These are phyloP conservation scores for Exophiala sp. DNA, from an alignment of 2,329 filamentous ascomycete genomes.

Conservation along the genomic window DNA sequence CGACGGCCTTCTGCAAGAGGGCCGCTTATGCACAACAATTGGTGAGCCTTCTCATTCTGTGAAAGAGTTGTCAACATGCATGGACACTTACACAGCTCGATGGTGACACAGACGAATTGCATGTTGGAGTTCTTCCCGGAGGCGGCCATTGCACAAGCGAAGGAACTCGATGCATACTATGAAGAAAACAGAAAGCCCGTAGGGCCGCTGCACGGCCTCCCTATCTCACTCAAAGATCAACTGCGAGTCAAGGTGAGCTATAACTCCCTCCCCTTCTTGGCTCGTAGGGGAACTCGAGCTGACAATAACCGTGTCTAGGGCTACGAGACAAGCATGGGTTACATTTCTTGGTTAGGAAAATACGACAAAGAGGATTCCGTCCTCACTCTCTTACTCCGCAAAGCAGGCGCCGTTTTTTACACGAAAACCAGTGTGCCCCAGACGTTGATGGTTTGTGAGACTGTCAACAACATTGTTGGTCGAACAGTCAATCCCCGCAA, in stretches of 20 bases:
- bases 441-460: conserved; percentile 67
- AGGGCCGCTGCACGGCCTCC: conserved; percentile 61
- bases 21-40: conserved; percentile 7
- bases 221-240: conserved; percentile 50
- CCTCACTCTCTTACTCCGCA: conserved; percentile 38
- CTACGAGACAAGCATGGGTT: conserved; percentile 15
- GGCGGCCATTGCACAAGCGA: conserved; percentile 45
- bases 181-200: conserved; percentile 38
- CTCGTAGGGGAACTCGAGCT: background rate
- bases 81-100: background rate
- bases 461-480: conserved; percentile 63
- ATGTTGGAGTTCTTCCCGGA: conserved; percentile 52
- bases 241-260: background rate
- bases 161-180: conserved; percentile 45
- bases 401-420: conserved; percentile 53
- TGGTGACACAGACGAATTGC: conserved; percentile 31
- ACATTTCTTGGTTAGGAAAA: conserved; percentile 2
- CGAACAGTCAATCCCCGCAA: conserved; percentile 62
- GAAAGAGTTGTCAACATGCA: background rate
- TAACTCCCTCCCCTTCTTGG: background rate
- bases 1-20: conserved; percentile 5
- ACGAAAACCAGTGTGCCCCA: conserved; percentile 59
- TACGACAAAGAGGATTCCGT: conserved; percentile 9
- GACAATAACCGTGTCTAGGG: background rate
- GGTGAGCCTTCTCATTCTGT: background rate